Percentiles rank a stretch among this genome's conserved stretches.
These are phyloP conservation scores for Rosa multiflora DNA, from an alignment of 306 rosid species.

Conservation along the genomic window DNA sequence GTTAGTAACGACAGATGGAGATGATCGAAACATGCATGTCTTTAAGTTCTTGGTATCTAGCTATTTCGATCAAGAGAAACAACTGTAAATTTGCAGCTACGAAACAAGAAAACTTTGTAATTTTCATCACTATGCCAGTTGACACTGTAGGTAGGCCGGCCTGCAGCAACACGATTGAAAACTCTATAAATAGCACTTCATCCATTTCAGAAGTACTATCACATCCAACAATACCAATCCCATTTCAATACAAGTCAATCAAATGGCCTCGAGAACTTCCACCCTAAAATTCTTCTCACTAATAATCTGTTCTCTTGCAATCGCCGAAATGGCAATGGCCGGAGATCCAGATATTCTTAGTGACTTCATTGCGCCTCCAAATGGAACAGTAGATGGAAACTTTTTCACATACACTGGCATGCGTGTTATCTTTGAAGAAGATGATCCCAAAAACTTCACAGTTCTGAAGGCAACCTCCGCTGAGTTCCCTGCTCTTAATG, in stretches of 20 bases:
- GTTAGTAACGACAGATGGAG: no score
- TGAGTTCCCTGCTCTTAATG: slow-evolving; percentile 17
- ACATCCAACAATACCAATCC: neutral
- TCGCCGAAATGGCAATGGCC: slow-evolving; percentile 26
- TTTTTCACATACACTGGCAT: slow-evolving; percentile 35
- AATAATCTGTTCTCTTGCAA: slow-evolving; percentile 15
- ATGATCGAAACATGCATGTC: no score
- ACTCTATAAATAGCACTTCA: neutral
- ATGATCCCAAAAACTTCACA: neutral
- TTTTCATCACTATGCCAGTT: neutral
- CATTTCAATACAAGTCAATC: neutral
- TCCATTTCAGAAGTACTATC: neutral
- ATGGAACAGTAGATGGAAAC: slow-evolving; percentile 19
- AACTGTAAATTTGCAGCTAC: no score
- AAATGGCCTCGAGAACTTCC: slow-evolving; percentile 3
- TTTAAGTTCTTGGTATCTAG: no score
- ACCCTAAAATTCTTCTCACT: slow-evolving; percentile 24
- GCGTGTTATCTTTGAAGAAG: neutral
- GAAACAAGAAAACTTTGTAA: neutral
- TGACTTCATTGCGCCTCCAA: slow-evolving; percentile 36
- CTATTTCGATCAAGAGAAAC: no score
- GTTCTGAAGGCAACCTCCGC: neutral
- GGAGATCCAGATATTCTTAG: slow-evolving; percentile 42
- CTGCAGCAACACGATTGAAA: neutral
- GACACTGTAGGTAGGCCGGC: neutral